Evolutionary conservation across 148 eudicot genomes (phyloP).

Genomic region (Rhododendron griersonianum): DNA sequence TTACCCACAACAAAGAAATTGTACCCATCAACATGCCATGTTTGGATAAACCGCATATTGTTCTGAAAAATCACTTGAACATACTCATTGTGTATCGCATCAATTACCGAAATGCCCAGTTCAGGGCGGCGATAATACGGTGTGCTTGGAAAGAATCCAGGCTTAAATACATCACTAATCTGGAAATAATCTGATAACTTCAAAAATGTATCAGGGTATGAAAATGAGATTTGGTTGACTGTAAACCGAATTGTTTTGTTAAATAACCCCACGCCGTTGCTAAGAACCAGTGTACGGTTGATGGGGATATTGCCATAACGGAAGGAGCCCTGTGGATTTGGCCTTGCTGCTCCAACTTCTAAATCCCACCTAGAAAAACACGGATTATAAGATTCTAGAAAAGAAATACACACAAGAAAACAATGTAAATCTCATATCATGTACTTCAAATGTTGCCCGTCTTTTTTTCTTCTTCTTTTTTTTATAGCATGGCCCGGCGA

Average conservation of each 20-base stretch:
- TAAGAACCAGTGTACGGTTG: conserved; percentile 4
- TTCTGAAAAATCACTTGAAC: conserved; percentile 26
- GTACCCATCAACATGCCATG: conserved; percentile 32
- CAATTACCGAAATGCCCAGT: conserved; percentile 18
- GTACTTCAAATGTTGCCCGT: no score
- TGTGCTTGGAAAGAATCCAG: not conserved
- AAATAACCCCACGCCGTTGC: not conserved
- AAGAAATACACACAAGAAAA: no score
- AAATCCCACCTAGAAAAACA: conserved; percentile 11
- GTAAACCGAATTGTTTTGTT: conserved; percentile 1
- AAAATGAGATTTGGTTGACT: conserved; percentile 17
- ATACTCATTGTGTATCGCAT: conserved; percentile 13
- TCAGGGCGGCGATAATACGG: not conserved
- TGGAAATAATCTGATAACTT: no score
- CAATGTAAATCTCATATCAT: no score
- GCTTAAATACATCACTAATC: no score
- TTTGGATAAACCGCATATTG: conserved; percentile 11
- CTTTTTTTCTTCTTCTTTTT: no score
- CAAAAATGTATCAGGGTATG: no score
- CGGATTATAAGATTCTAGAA: not conserved
- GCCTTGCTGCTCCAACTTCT: conserved; percentile 17
- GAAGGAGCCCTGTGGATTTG: conserved; percentile 19
- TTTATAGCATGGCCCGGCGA: no score
- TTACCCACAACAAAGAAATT: conserved; percentile 33
- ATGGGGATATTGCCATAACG: conserved; percentile 16